Evolutionary conservation across 2,329 filamentous ascomycete genomes (phyloP), one percentile per base, ranked within the genome.

Genomic region (Penicillium sp.): DNA sequence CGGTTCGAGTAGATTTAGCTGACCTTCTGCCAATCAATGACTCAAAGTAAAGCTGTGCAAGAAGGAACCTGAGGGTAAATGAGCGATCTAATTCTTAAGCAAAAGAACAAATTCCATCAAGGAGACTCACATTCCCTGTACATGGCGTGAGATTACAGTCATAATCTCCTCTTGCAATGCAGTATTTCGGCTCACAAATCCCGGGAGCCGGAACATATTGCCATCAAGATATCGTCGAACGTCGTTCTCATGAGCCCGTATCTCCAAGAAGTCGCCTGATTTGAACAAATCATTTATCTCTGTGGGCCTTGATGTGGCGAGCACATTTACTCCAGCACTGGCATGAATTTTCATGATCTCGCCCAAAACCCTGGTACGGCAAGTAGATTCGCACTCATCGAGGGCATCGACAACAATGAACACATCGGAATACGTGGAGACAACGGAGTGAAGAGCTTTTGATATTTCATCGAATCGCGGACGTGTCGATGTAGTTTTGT

Each of bases 91-190:
- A 8, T 3, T 15, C 4, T 13, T 19, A 2, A 12, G 9, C 3
- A 6, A 7, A 21, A 15, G 7, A 29, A 6, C 7, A 0, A n/a
- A 60, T 23, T 7, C 33, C 1, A 19, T 25, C 9, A 21, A 10
- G 15, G 4, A n/a, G 38, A 70, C 74, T 19, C 63, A 76, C 72
- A 76, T 76, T 58, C 73, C 73, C 45, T 72, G 62, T 0, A 61
- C 69, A 9, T 38, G 8, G 63, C 53, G 35, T 67, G 58, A 51
- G 41, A 76, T 73, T 3, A 12, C 38, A 0, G 55, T 19, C 6
- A 56, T 62, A 19, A 74, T 67, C 13, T 68, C 43, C 15, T 58
- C 41, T 55, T 67, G 63, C 6, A 72, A 49, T 5, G 63, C 29
- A 7, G 23, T 23, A n/a, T 62, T 61, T 4, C 54, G 12, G 7